Percentiles rank a stretch among this genome's conserved stretches.
Evolutionary conservation across 2,329 filamentous ascomycete species (phyloP).

Genomic region (Emericellopsis cladophorae): DNA sequence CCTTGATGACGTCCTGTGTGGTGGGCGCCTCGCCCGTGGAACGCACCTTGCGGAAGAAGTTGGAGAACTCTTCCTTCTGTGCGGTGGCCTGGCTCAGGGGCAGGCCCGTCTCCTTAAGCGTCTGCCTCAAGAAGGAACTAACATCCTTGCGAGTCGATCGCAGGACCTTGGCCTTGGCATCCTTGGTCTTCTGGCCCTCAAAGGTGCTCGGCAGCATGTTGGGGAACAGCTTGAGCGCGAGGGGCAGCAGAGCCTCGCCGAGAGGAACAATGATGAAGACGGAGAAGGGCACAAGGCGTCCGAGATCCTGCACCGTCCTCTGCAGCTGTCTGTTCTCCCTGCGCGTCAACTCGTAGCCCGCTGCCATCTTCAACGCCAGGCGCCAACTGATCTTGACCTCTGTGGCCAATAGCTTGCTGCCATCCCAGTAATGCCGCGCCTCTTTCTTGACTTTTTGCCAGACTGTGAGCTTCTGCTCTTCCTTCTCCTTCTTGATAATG

Average conservation of each 20-base stretch:
- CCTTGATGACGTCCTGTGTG: slow-evolving; percentile 86
- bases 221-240: slow-evolving; percentile 90
- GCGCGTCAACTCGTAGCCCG: slow-evolving; percentile 89
- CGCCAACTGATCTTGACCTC: slow-evolving; percentile 89
- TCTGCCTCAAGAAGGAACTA: slow-evolving; percentile 77
- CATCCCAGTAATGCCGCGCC: slow-evolving; percentile 91
- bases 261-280: slow-evolving; percentile 96
- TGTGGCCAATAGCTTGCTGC: slow-evolving; percentile 83
- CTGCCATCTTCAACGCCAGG: slow-evolving; percentile 92
- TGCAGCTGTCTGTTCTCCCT: slow-evolving; percentile 87
- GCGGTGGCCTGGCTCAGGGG: slow-evolving; percentile 74
- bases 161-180: slow-evolving; percentile 71
- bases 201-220: slow-evolving; percentile 97
- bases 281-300: slow-evolving; percentile 85
- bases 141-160: slow-evolving; percentile 87
- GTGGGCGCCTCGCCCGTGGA: slow-evolving; percentile 85
- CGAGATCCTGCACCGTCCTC: slow-evolving; percentile 87
- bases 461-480: slow-evolving; percentile 76
- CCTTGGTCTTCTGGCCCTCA: slow-evolving; percentile 81
- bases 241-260: slow-evolving; percentile 79
- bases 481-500: slow-evolving; percentile 41
- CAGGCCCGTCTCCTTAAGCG: slow-evolving; percentile 83
- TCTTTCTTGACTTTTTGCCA: slow-evolving; percentile 95
- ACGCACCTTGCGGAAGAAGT: slow-evolving; percentile 94
- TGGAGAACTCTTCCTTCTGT: slow-evolving; percentile 84